phyloP scores from a whole-genome alignment of 495 filamentous ascomycete species.

The Physcia stellaris region DNA sequence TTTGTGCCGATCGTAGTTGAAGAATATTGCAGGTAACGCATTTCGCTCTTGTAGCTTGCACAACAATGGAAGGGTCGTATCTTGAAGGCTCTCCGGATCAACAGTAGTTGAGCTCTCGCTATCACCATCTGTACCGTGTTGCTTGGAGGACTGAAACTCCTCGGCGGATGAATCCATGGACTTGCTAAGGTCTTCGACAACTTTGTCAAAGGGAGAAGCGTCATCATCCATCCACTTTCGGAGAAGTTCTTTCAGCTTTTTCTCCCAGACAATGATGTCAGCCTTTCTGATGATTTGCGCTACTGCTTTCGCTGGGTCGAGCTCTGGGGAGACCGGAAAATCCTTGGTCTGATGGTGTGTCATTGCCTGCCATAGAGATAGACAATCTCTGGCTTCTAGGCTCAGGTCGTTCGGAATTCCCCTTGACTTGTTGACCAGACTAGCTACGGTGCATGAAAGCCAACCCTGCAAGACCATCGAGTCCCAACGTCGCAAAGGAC shows the following conservation, averaged over 20 bases:
- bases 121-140: slow-evolving; percentile 5
- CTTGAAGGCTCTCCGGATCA: slow-evolving; percentile 2
- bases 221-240: slow-evolving; percentile 43
- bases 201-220: slow-evolving; percentile 45
- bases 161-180: no score
- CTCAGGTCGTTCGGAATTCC: slow-evolving; percentile 50
- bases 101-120: slow-evolving; percentile 2
- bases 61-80: slow-evolving; percentile 45
- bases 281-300: slow-evolving; percentile 37
- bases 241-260: slow-evolving; percentile 42
- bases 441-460: slow-evolving; percentile 53
- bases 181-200: slow-evolving; percentile 34
- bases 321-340: slow-evolving; percentile 28
- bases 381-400: slow-evolving; percentile 58
- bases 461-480: slow-evolving; percentile 38
- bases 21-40: slow-evolving; percentile 60
- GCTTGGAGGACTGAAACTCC: slow-evolving; percentile 6
- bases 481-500: slow-evolving; percentile 29
- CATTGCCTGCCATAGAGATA: slow-evolving; percentile 49
- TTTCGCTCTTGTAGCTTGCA: slow-evolving; percentile 44
- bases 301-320: slow-evolving; percentile 35
- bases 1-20: slow-evolving; percentile 54
- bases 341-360: slow-evolving; percentile 29
- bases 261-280: slow-evolving; percentile 54
- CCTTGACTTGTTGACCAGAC: slow-evolving; percentile 41